A percentile compares a stretch with the other conserved stretches of the same genome.
These are phyloP conservation scores for Scheffersomyces lignosus DNA, from an alignment of 805 yeast genomes.

Conservation along the genomic window DNA sequence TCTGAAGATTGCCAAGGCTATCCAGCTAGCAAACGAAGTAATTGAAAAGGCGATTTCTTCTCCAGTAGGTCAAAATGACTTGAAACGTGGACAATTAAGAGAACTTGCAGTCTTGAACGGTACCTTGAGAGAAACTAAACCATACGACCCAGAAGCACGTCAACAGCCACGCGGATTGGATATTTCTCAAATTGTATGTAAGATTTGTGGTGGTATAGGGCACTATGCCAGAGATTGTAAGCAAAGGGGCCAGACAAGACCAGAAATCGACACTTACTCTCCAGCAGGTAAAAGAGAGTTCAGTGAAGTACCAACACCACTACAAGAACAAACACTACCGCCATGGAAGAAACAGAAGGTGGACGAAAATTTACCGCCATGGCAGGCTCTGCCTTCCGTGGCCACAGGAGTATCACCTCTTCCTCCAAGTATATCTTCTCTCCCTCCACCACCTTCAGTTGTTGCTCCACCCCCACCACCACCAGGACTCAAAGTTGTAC, in stretches of 20 bases:
- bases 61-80: slow-evolving; percentile 91
- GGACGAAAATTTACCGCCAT: slow-evolving; percentile 23
- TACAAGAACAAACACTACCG: slow-evolving; percentile 12
- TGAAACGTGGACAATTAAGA: slow-evolving; percentile 85
- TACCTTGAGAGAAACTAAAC: slow-evolving; percentile 78
- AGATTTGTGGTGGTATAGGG: slow-evolving; percentile 77
- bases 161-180: slow-evolving; percentile 36
- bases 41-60: slow-evolving; percentile 81
- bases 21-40: slow-evolving; percentile 69
- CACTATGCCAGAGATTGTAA: slow-evolving; percentile 89
- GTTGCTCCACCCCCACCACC: slow-evolving; percentile 17
- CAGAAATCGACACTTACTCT: neutral
- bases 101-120: slow-evolving; percentile 95
- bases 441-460: slow-evolving; percentile 2
- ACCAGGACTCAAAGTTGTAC: slow-evolving; percentile 7
- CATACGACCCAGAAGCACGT: slow-evolving; percentile 48
- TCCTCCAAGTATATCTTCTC: slow-evolving; percentile 18
- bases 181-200: slow-evolving; percentile 62
- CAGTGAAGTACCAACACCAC: neutral
- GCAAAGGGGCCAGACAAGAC: slow-evolving; percentile 19
- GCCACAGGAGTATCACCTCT: slow-evolving; percentile 17
- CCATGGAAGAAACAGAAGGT: slow-evolving; percentile 28
- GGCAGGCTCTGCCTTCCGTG: slow-evolving; percentile 17
- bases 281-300: neutral
- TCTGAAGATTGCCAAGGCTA: slow-evolving; percentile 73